Base-by-base conservation (phyloP, 768 basidiomycete genomes). In the Russula vinacea region DNA sequence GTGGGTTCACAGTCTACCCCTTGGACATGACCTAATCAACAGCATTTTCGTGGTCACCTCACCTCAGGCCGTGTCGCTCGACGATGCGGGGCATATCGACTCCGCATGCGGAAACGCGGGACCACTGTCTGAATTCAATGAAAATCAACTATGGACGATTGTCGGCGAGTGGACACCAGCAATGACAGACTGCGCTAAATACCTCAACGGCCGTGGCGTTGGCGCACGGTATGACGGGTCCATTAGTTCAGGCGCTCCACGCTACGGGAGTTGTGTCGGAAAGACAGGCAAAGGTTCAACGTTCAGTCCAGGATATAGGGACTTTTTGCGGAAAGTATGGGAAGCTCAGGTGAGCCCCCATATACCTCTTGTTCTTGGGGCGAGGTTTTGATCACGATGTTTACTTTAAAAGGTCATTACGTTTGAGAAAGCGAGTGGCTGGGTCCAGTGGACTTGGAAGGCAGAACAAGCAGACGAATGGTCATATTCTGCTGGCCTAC, bases 91-190 rank as follows among this genome's bases (percentile, higher is more conserved):
- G 56, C 89, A 91, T 69, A 88, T 92, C 45, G 66, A 74, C 54
- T 71, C 79, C 2, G 88, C 86, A 5, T 93, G 91, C 70, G 67
- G 67, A 55, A 72, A 76, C 42, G 78, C 75, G 14, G 74, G 77
- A 11, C 69, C 76, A 0, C 78, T 92, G 7, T 71, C 81, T 0
- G 68, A 71, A 22, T 86, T 84, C 68, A 62, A 67, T 37, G 5
- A n/a, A 13, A 57, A 67, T 9, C 79, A 83, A 44, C 80, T 94
- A 32, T 93, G 91, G 93, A 80, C 84, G 17, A 79, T 94, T 50
- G 91, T 94, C 29, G 93, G 94, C 47, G 94, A 97, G 76, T 97
- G 90, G 87, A 85, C 89, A 1, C 82, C 90, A 3, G 89, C 88
- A 2, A 76, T 81, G 57, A 92, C 83, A 8, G 92, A 92, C 70